These are phyloP conservation scores for Pezicula neosporulosa DNA, from an alignment of 2,329 filamentous ascomycete genomes.

Conservation along the genomic window DNA sequence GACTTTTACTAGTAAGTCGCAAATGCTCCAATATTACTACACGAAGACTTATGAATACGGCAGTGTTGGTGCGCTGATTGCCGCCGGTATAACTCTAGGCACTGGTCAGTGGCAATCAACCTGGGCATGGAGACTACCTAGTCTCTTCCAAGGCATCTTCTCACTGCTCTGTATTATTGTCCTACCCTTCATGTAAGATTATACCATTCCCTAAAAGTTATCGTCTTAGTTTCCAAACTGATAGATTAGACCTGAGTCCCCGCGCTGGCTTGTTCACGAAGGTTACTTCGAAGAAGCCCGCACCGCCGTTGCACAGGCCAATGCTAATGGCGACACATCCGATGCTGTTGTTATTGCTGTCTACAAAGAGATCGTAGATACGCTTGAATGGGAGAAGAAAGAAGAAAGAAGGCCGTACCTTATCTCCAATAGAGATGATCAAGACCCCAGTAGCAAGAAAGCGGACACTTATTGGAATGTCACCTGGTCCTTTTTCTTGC, in stretches of 20 bases:
- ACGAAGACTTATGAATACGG: too few species aligned
- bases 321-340: slow-evolving; percentile 35
- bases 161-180: slow-evolving; percentile 17
- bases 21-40: too few species aligned
- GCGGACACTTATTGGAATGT: slow-evolving; percentile 34
- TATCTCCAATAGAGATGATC: slow-evolving; percentile 23
- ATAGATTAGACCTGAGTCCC: slow-evolving; percentile 25
- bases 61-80: too few species aligned
- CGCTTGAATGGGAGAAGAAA: slow-evolving; percentile 21
- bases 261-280: slow-evolving; percentile 26
- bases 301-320: slow-evolving; percentile 31
- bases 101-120: too few species aligned
- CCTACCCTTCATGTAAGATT: slow-evolving; percentile 14
- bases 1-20: too few species aligned
- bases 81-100: too few species aligned
- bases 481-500: slow-evolving; percentile 33
- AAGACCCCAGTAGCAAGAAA: slow-evolving; percentile 32
- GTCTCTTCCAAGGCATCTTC: slow-evolving; percentile 23
- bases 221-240: slow-evolving; percentile 33
- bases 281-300: slow-evolving; percentile 23
- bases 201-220: slow-evolving; percentile 16
- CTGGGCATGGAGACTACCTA: too few species aligned
- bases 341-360: slow-evolving; percentile 18
- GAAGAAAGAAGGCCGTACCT: slow-evolving; percentile 16
- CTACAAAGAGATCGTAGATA: slow-evolving; percentile 28